These are phyloP conservation scores for Conticribra guillardii DNA, from an alignment of 108 stramenopile species.

Conservation along the genomic window DNA sequence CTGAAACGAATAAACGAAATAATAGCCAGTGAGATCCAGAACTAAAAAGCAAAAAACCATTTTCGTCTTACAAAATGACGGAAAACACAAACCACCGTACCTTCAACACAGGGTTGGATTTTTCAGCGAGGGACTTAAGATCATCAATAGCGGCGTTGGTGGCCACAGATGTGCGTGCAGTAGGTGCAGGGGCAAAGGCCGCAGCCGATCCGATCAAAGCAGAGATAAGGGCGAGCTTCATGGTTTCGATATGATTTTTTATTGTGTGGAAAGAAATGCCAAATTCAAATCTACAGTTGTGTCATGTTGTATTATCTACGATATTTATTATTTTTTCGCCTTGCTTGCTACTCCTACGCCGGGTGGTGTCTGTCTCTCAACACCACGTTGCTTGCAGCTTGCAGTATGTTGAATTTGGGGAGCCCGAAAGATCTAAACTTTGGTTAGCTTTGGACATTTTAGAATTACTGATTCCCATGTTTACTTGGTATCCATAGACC, in stretches of 20 bases:
- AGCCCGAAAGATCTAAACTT: no score
- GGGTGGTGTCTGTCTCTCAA: not conserved
- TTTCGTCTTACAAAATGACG: no score
- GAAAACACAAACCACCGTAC: constrained; percentile 41
- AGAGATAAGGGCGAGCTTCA: constrained; percentile 67
- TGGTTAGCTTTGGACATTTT: no score
- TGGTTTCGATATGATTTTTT: constrained; percentile 28
- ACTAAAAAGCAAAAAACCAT: no score
- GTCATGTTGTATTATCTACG: not conserved
- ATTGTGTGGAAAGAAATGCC: not conserved
- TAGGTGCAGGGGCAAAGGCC: constrained; percentile 75
- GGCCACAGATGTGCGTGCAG: constrained; percentile 40
- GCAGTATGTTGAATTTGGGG: no score
- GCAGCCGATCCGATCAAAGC: constrained; percentile 72
- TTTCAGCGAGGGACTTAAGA: constrained; percentile 67
- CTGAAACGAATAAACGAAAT: constrained; percentile 24
- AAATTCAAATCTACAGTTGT: not conserved
- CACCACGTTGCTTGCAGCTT: not conserved
- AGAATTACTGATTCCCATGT: no score
- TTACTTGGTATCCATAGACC: no score
- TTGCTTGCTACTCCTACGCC: no score
- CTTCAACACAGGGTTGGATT: constrained; percentile 79
- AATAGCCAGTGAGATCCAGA: not conserved
- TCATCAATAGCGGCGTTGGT: constrained; percentile 58
- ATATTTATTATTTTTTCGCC: not conserved